A percentile compares a stretch with the other conserved stretches of the same genome.
These are phyloP conservation scores for Cystobasidium sp. DNA, from an alignment of 1,284 basidiomycete genomes.

Conservation along the genomic window DNA sequence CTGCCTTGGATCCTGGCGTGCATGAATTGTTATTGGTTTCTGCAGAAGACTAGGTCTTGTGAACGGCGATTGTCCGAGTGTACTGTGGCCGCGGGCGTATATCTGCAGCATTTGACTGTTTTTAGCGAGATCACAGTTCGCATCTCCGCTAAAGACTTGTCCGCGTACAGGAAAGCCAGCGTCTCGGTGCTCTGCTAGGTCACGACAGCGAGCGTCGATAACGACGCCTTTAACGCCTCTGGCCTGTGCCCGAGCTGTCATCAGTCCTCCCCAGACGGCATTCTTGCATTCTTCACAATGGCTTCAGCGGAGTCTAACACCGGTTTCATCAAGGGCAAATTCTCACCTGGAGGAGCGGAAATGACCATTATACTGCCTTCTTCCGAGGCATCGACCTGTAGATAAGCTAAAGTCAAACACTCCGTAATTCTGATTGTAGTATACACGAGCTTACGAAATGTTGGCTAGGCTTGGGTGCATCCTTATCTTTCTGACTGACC, in stretches of 20 bases:
- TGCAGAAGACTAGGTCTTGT: slow-evolving; percentile 80
- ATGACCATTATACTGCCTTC: slow-evolving; percentile 74
- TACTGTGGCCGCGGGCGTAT: slow-evolving; percentile 79
- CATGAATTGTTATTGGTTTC: slow-evolving; percentile 70
- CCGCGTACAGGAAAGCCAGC: slow-evolving; percentile 65
- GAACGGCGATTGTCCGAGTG: slow-evolving; percentile 84
- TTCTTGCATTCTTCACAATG: slow-evolving; percentile 68
- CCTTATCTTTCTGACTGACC: slow-evolving; percentile 68
- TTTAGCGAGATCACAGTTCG: not conserved
- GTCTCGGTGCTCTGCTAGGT: slow-evolving; percentile 74
- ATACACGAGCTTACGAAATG: slow-evolving; percentile 67
- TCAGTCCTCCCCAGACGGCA: slow-evolving; percentile 88
- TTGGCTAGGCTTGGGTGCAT: slow-evolving; percentile 68
- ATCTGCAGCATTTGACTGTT: slow-evolving; percentile 56
- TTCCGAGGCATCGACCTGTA: slow-evolving; percentile 70
- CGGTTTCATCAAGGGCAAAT: not conserved
- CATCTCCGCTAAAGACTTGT: not conserved
- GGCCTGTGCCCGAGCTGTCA: slow-evolving; percentile 79
- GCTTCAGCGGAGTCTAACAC: not conserved
- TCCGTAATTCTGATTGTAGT: not conserved
- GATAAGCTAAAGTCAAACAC: not conserved
- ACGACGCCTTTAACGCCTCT: slow-evolving; percentile 73
- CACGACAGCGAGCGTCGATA: slow-evolving; percentile 78
- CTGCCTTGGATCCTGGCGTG: slow-evolving; percentile 53
- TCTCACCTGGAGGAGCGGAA: slow-evolving; percentile 70